Percentiles rank a stretch among this genome's conserved stretches.
Evolutionary conservation across 805 yeast species (phyloP).

Genomic region (Metschnikowia lochheadii): DNA sequence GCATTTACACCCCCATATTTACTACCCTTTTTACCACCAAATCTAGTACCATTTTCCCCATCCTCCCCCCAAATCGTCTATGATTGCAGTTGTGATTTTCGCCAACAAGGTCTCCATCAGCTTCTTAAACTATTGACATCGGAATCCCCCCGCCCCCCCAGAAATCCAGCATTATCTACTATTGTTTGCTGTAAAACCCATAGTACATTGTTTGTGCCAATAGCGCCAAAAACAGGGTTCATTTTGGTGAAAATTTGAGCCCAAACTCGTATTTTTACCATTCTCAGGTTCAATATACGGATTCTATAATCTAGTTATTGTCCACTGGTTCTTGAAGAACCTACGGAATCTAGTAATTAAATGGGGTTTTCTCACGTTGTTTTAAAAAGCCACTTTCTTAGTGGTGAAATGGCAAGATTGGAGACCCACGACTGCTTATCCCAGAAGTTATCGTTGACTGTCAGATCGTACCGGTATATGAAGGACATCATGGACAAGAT

Average conservation of each 20-base stretch:
- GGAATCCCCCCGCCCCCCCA: background rate
- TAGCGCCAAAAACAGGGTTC: background rate
- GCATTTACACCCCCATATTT: background rate
- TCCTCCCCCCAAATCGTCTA: constrained; percentile 7
- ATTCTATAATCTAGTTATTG: no score
- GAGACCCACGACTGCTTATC: constrained; percentile 1
- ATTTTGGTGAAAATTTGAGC: no score
- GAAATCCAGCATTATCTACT: background rate
- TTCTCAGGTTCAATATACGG: no score
- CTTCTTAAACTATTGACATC: constrained; percentile 20
- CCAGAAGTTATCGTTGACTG: constrained; percentile 2
- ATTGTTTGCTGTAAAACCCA: no score
- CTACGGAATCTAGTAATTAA: no score
- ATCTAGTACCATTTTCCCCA: background rate
- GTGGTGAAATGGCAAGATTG: background rate
- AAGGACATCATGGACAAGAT: constrained; percentile 4
- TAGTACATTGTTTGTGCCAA: background rate
- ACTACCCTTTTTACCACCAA: background rate
- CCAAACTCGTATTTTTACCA: no score
- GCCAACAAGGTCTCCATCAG: constrained; percentile 19
- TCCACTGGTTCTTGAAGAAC: no score
- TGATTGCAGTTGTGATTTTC: constrained; percentile 16
- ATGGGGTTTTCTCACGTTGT: constrained; percentile 8
- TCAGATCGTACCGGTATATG: constrained; percentile 4
- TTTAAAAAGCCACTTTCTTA: background rate